Percentiles rank a stretch among this genome's conserved stretches.
These are phyloP conservation scores for Flaveria floridana DNA, from an alignment of 140 eudicot genomes.

Conservation along the genomic window DNA sequence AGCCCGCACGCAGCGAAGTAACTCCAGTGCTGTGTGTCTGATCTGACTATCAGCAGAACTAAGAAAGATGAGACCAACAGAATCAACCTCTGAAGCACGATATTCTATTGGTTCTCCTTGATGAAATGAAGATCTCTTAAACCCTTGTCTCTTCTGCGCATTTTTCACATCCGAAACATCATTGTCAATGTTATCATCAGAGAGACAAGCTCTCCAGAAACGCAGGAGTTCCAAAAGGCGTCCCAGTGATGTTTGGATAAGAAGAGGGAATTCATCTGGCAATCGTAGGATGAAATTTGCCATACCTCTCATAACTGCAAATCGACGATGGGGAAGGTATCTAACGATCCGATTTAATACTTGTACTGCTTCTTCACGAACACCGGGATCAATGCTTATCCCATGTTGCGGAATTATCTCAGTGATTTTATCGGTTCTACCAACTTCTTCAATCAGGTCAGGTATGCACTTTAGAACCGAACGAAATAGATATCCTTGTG, in stretches of 20 bases:
- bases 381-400: constrained; percentile 97
- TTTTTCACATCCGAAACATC: constrained; percentile 56
- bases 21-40: constrained; percentile 91
- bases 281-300: constrained; percentile 81
- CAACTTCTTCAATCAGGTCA: constrained; percentile 93
- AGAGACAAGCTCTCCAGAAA: constrained; percentile 84
- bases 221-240: constrained; percentile 93
- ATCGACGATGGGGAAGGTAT: constrained; percentile 92
- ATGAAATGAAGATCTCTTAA: constrained; percentile 76
- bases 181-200: constrained; percentile 58
- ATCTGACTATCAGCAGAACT: constrained; percentile 97
- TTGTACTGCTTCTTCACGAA: constrained; percentile 98
- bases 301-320: constrained; percentile 99
- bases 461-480: constrained; percentile 95
- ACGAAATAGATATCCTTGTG: constrained; percentile 93
- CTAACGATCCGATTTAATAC: constrained; percentile 89
- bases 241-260: constrained; percentile 90
- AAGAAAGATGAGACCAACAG: constrained; percentile 93
- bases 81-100: constrained; percentile 94
- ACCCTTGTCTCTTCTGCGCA: constrained; percentile 57
- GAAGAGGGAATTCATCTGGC: constrained; percentile 97
- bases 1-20: constrained; percentile 92
- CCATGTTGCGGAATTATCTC: constrained; percentile 98
- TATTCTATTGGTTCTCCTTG: constrained; percentile 82
- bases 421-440: constrained; percentile 86